Evolutionary conservation across 257 asterid genomes (phyloP).

Genomic region (Avicennia marina): DNA sequence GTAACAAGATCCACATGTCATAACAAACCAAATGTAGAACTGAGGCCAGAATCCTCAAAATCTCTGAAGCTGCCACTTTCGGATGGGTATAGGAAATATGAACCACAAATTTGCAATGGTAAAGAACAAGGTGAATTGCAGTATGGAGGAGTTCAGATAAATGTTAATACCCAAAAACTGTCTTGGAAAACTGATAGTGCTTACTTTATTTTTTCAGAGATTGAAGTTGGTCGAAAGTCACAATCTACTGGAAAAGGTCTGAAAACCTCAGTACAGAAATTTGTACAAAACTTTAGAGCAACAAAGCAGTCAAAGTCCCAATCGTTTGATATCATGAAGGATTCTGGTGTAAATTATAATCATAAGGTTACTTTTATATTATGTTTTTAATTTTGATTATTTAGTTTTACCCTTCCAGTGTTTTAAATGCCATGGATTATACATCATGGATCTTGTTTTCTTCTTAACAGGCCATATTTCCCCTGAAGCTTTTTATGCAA

Average conservation of each 20-base stretch:
- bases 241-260: constrained; percentile 31
- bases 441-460: constrained; percentile 4
- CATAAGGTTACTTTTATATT: constrained; percentile 27
- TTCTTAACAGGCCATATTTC: constrained; percentile 32
- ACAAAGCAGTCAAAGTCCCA: constrained; percentile 40
- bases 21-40: constrained; percentile 27
- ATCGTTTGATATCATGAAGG: constrained; percentile 26
- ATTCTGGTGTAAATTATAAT: constrained; percentile 25
- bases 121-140: constrained; percentile 25
- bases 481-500: constrained; percentile 43
- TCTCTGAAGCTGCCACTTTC: constrained; percentile 25
- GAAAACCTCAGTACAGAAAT: constrained; percentile 46
- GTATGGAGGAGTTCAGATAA: constrained; percentile 28
- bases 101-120: constrained; percentile 16
- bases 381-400: background rate
- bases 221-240: constrained; percentile 28
- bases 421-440: too few species aligned
- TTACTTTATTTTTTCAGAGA: constrained; percentile 26
- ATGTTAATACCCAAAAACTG: constrained; percentile 20
- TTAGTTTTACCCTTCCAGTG: background rate
- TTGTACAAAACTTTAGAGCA: constrained; percentile 45
- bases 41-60: constrained; percentile 21
- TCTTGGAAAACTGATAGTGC: constrained; percentile 16
- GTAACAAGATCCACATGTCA: constrained; percentile 20
- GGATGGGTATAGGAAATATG: constrained; percentile 29